A percentile compares a stretch with the other conserved stretches of the same genome.
Evolutionary conservation across 2,329 filamentous ascomycete genomes (phyloP).

Genomic region (Blastomyces emzantsi): DNA sequence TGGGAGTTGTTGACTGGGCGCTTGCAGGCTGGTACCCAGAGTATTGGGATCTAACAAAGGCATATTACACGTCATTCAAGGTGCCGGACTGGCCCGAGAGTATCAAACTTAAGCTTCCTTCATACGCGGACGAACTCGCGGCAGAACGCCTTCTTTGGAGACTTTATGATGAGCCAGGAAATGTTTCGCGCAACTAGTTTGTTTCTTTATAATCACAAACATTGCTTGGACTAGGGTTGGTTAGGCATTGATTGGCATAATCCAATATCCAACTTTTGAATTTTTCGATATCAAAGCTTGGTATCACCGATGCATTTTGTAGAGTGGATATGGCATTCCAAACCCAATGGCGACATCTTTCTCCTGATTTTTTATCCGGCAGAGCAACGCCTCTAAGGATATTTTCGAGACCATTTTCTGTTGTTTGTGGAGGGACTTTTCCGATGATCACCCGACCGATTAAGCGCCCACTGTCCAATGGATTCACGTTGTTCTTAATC

Average conservation of each 20-base stretch:
- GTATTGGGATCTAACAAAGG: constrained; percentile 20
- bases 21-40: constrained; percentile 22
- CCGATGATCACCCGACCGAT: constrained; percentile 10
- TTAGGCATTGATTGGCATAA: constrained; percentile 10
- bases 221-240: constrained; percentile 10
- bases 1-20: constrained; percentile 22
- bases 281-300: constrained; percentile 11
- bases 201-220: constrained; percentile 10
- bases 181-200: constrained; percentile 12
- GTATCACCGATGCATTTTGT: constrained; percentile 10
- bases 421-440: constrained; percentile 10
- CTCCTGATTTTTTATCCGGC: constrained; percentile 8
- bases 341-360: constrained; percentile 12
- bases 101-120: constrained; percentile 14
- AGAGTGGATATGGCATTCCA: constrained; percentile 11
- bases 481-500: constrained; percentile 8
- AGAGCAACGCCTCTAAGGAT: constrained; percentile 10
- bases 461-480: constrained; percentile 8
- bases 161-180: constrained; percentile 15
- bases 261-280: constrained; percentile 13
- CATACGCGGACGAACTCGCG: constrained; percentile 14
- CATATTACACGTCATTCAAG: constrained; percentile 14
- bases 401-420: constrained; percentile 6
- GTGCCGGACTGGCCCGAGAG: constrained; percentile 13
- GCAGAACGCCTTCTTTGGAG: constrained; percentile 15